Percentiles rank a stretch among this genome's conserved stretches.
Conservation (phyloP, 2,329 filamentous ascomycete genomes). For the Catunica adiposa region DNA sequence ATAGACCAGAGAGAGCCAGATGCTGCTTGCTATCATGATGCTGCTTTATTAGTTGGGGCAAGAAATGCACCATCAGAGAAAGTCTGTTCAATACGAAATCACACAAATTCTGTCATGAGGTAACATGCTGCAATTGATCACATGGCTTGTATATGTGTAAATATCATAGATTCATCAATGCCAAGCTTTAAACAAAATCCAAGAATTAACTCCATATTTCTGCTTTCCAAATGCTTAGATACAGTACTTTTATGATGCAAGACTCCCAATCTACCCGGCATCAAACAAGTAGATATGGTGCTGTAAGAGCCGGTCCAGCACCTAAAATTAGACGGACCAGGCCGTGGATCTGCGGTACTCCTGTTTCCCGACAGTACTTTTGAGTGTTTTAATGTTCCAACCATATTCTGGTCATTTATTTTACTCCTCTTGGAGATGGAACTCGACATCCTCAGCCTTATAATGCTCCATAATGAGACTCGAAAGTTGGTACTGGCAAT, state of each 20-base stretch:
- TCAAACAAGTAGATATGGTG: not conserved
- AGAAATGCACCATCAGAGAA: no score
- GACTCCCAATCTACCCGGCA: not conserved
- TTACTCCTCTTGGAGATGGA: constrained; percentile 27
- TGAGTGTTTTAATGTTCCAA: no score
- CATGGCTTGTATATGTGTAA: no score
- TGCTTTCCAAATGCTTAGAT: not conserved
- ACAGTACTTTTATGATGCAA: not conserved
- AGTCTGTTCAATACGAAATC: no score
- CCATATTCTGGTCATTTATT: not conserved
- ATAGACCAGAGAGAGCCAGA: no score
- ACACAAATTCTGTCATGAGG: no score
- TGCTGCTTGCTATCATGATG: no score
- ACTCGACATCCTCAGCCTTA: constrained; percentile 53
- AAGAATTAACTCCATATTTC: no score
- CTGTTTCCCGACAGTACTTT: not conserved
- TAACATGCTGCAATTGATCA: no score
- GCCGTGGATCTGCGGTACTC: not conserved
- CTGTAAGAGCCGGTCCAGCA: not conserved
- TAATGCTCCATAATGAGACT: constrained; percentile 61
- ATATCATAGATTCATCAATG: no score
- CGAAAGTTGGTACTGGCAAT: constrained; percentile 56
- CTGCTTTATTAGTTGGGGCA: no score
- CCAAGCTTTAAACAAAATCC: no score
- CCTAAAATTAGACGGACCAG: not conserved